Evolutionary conservation across 75 land plant species (phyloP).

Genomic region (Cupressus sempervirens): DNA sequence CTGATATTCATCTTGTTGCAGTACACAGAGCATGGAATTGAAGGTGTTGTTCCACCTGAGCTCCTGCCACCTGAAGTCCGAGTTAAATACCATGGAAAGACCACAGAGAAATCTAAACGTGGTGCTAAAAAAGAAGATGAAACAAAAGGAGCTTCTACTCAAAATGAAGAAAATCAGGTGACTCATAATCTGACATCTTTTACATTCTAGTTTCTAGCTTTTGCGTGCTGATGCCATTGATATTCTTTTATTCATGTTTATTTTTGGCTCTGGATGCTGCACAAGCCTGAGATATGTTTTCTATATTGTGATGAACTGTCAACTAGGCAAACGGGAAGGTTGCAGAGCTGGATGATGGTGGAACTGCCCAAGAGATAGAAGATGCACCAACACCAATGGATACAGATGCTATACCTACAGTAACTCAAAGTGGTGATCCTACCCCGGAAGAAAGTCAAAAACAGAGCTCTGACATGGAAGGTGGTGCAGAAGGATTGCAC

Average conservation of each 20-base stretch:
- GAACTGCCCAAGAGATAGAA: conserved; percentile 43
- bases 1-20: conserved; percentile 26
- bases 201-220: neutral
- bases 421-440: conserved; percentile 31
- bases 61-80: conserved; percentile 77
- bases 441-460: conserved; percentile 54
- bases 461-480: conserved; percentile 50
- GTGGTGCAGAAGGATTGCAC: conserved; percentile 41
- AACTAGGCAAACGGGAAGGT: conserved; percentile 11
- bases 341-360: conserved; percentile 49
- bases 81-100: conserved; percentile 58
- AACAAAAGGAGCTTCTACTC: conserved; percentile 28
- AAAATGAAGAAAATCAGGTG: conserved; percentile 58
- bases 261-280: neutral
- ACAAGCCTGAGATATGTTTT: neutral
- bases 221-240: neutral
- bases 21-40: conserved; percentile 90
- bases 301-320: neutral
- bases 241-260: neutral
- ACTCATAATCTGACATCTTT: neutral
- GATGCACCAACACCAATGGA: conserved; percentile 45
- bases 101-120: conserved; percentile 62
- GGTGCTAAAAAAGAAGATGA: conserved; percentile 79
- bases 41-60: conserved; percentile 94
- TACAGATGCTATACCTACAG: conserved; percentile 30